Conservation (phyloP, 768 basidiomycete species). For the Russula vinacea region DNA sequence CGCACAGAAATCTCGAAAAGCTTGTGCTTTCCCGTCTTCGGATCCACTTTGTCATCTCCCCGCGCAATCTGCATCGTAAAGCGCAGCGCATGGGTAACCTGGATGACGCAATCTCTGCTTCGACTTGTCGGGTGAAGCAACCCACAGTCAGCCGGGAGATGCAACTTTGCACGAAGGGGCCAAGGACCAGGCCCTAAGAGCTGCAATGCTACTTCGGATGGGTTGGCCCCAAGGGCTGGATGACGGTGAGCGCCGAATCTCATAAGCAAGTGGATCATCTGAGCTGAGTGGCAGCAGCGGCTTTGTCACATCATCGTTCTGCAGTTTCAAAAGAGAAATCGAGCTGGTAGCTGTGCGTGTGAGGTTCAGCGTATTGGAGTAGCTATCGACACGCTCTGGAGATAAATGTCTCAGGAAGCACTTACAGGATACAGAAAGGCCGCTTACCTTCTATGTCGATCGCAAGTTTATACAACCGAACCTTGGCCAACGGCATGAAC, state of each 20-base stretch:
- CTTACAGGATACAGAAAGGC: constrained; percentile 29
- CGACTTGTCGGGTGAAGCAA: constrained; percentile 73
- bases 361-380: constrained; percentile 60
- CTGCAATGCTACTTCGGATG: constrained; percentile 54
- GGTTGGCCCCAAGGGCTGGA: constrained; percentile 50
- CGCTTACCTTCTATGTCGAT: constrained; percentile 73
- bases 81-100: constrained; percentile 74
- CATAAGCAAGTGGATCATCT: constrained; percentile 60
- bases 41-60: constrained; percentile 67
- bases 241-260: constrained; percentile 59
- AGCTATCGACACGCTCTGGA: constrained; percentile 80
- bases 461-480: constrained; percentile 72
- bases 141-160: constrained; percentile 62
- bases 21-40: constrained; percentile 69
- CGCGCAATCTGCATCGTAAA: constrained; percentile 79
- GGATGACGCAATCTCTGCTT: constrained; percentile 71
- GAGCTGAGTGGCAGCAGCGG: constrained; percentile 78
- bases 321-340: constrained; percentile 61
- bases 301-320: constrained; percentile 49
- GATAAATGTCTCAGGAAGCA: background rate
- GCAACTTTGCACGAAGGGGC: constrained; percentile 67
- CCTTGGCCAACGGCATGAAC: constrained; percentile 78
- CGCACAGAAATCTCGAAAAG: constrained; percentile 85
- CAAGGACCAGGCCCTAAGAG: constrained; percentile 85
- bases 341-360: constrained; percentile 65